Conservation (phyloP, 768 basidiomycete species). For the Boletus reticuloceps region DNA sequence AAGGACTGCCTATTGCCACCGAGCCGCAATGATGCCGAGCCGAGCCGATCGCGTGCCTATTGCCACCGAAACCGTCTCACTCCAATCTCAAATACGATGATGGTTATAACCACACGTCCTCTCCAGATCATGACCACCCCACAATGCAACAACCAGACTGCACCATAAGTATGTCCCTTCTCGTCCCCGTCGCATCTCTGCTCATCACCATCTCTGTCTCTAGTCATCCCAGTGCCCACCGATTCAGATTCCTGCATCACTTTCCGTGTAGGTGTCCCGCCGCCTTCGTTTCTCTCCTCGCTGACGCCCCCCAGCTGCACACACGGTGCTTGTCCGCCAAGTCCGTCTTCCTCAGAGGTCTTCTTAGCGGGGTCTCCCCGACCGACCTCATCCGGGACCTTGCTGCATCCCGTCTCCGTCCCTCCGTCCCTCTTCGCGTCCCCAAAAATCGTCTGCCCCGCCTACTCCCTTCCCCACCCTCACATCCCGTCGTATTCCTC, state of each 20-base stretch:
- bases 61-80: background rate
- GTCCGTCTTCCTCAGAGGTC: slow-evolving; percentile 66
- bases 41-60: background rate
- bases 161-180: slow-evolving; percentile 56
- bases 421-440: slow-evolving; percentile 30
- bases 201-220: background rate
- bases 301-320: slow-evolving; percentile 54
- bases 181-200: no score
- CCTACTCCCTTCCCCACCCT: slow-evolving; percentile 57
- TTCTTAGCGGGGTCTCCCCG: slow-evolving; percentile 67
- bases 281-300: background rate
- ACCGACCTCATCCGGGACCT: slow-evolving; percentile 51
- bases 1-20: background rate
- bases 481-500: slow-evolving; percentile 68
- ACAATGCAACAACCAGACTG: slow-evolving; percentile 48
- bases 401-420: slow-evolving; percentile 18
- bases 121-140: no score
- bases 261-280: slow-evolving; percentile 51
- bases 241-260: slow-evolving; percentile 49
- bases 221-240: slow-evolving; percentile 46
- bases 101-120: background rate
- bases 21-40: background rate
- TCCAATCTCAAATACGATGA: background rate
- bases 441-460: slow-evolving; percentile 60
- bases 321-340: slow-evolving; percentile 81